These are phyloP conservation scores for Sistotremastrum niveocremeum DNA, from an alignment of 768 basidiomycete genomes.

Conservation along the genomic window DNA sequence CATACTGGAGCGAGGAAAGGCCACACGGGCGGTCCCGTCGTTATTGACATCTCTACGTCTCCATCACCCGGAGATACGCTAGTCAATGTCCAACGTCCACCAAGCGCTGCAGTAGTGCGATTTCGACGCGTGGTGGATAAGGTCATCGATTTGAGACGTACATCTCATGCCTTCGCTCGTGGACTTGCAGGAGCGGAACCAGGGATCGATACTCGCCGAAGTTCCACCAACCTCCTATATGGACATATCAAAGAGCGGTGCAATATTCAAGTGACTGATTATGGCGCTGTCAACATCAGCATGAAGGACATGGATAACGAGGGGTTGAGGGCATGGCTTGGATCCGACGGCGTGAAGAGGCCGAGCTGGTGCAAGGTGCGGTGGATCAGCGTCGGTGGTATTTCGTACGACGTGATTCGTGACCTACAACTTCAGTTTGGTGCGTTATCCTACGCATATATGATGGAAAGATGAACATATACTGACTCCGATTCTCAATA, in stretches of 20 bases:
- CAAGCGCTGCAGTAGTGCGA: not conserved
- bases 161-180: not conserved
- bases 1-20: no score
- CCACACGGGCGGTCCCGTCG: no score
- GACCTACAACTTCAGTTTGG: conserved; percentile 12
- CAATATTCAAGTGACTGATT: conserved; percentile 10
- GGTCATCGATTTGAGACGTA: not conserved
- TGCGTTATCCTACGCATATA: not conserved
- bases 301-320: conserved; percentile 6
- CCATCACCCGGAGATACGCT: no score
- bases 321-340: not conserved
- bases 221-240: conserved; percentile 3
- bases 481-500: not conserved
- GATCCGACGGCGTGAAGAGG: not conserved
- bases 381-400: conserved; percentile 16
- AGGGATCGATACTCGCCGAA: conserved; percentile 10
- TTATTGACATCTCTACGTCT: no score
- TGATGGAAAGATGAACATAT: not conserved
- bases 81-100: no score
- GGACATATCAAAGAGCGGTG: conserved; percentile 9
- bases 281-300: conserved; percentile 2
- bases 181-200: conserved; percentile 10
- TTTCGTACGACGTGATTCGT: conserved; percentile 16
- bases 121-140: not conserved
- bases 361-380: conserved; percentile 9